Base-by-base conservation (phyloP, 148 eudicot genomes). In the Rhododendron williamsianum region DNA sequence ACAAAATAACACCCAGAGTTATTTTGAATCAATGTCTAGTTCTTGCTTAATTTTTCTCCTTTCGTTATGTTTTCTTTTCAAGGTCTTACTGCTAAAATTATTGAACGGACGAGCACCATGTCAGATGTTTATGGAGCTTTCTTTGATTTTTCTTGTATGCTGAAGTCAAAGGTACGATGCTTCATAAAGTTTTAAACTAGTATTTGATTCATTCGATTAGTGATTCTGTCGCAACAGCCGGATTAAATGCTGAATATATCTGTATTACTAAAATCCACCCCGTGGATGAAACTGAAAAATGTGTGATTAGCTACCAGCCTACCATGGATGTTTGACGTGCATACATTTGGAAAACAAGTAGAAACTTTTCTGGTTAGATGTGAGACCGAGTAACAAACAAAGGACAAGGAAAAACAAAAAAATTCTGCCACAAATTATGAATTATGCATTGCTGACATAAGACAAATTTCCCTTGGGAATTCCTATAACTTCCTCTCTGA, bases 41-140 rank as follows among this genome's bases (percentile, higher is more conserved):
- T 65, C 13, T 65, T 65, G 12, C 72, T 65, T 65, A 71, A 71
- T 71, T 71, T 69, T 71, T 71, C 41, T 12, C 41, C 76, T 30
- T n/a, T 25, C 25, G 13, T 71, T 71, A 69, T 33, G 38, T 33
- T 71, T 13, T 71, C 76, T 71, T 71, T 30, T 85, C 65, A 81
- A 96, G 99, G 98, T 81, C 95, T 96, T 77, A 94, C 98, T 85
- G 99, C 99, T 65, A 90, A 92, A 85, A 89, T 96, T 65, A 93
- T 95, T 83, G 94, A 89, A 85, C 88, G 90, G 85, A 93, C 98
- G 46, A 87, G 90, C 73, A 88, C 93, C 60, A 95, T 96, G 91
- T 84, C 93, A 48, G 98, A 96, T 89, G 98, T 96, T 72, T 95
- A 93, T 87, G 97, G 97, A 25, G 97, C 95, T 78, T 96, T 96